Base-by-base conservation (phyloP, 225 moss, liverwort and hornwort species). In the Asterella californica region DNA sequence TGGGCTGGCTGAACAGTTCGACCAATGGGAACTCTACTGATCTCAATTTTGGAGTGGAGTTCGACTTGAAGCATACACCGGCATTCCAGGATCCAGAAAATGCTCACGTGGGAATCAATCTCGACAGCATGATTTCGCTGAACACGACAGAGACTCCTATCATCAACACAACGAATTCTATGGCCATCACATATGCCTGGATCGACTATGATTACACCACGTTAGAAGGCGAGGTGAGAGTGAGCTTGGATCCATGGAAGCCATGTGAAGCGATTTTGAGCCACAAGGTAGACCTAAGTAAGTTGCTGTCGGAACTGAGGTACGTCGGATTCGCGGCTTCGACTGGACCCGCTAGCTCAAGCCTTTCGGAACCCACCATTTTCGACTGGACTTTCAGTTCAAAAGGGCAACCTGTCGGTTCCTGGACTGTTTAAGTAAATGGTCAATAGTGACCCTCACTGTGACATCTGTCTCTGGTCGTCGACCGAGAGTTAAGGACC, bases 161-260 rank as follows among this genome's bases (percentile, higher is more conserved):
- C 10, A 36, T 34, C 0, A 34, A 61, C 67, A 38, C 24, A 45
- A 5, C 9, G 59, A 12, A 79, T 1, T 82, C 80, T 36, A 34
- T 79, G 38, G 76, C 67, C 21, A 52, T 70, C 17, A 77, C 82
- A 33, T 79, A 85, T 30, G 82, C 81, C 10, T 89, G 87, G 87
- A 83, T 89, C 14, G 82, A 86, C 36, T 88, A 88, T 32, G 61
- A 88, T 27, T 74, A 59, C 73, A 70, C 8, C 59, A 76, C 24
- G 24, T 59, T 69, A 60, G 19, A 52, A 15, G 62, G 21, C 25
- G 19, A 62, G 27, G 72, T 80, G 61, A 73, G 72, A 57, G 21
- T 74, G 11, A 72, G 49, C 11, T 19, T 9, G 55, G 12, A 15
- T 10, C 15, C 14, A 19, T 0, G 14, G 29, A 52, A 49, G 77